Conservation (phyloP, 371 early-diverging fungal genomes). For the Entomophthora muscae region DNA sequence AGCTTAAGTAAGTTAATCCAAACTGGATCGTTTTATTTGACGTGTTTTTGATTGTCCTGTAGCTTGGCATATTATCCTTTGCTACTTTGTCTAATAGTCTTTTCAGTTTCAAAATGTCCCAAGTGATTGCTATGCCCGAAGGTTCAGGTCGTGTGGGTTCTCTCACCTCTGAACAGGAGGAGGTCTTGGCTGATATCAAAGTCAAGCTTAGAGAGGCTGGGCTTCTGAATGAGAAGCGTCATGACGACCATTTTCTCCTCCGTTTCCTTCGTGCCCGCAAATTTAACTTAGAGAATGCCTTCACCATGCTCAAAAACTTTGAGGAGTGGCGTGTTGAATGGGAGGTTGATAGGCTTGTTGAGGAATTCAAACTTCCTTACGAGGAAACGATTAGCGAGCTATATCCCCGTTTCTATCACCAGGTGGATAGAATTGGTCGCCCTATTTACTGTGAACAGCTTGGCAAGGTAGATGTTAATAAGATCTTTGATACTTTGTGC, state of each 20-base stretch:
- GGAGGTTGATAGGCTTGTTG: conserved; percentile 21
- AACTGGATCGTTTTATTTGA: too few relatives aligned
- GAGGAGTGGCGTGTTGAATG: conserved; percentile 39
- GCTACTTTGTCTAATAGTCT: too few relatives aligned
- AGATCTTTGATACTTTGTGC: conserved; percentile 34
- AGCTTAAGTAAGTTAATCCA: too few relatives aligned
- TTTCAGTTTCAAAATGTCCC: conserved; percentile 1
- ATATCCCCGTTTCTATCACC: conserved; percentile 60
- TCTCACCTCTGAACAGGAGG: conserved; percentile 31
- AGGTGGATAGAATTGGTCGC: conserved; percentile 47
- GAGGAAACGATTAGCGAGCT: conserved; percentile 21
- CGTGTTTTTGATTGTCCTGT: too few relatives aligned
- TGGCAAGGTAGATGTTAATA: conserved; percentile 33
- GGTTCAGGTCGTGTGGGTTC: conserved; percentile 29
- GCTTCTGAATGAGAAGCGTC: conserved; percentile 27
- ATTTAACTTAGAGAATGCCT: conserved; percentile 31
- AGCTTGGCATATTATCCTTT: too few relatives aligned
- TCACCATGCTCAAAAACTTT: conserved; percentile 44
- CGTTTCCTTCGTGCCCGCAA: conserved; percentile 55
- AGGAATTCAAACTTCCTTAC: conserved; percentile 25
- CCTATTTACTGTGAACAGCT: conserved; percentile 52
- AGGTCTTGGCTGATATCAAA: conserved; percentile 33
- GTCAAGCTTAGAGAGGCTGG: conserved; percentile 17
- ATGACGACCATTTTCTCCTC: conserved; percentile 40
- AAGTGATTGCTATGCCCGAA: conserved; percentile 1